Conservation (phyloP, 768 basidiomycete species). For the Gloeopeniophorella convolvens region DNA sequence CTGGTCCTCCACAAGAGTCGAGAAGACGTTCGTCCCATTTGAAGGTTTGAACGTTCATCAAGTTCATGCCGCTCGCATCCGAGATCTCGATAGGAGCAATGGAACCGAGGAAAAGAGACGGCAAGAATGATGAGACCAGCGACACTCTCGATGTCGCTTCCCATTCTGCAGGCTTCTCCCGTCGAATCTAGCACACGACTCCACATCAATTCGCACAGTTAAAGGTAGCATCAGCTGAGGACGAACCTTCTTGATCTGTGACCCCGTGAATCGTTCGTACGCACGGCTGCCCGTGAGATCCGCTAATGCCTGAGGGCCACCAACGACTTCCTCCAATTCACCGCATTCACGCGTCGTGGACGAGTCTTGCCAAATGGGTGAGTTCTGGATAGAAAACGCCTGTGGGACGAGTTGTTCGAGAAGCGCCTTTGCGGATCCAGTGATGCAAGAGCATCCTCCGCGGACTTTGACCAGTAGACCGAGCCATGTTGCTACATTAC, state of each 20-base stretch:
- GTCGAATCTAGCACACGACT: slow-evolving; percentile 42
- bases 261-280: slow-evolving; percentile 84
- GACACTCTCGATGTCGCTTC: slow-evolving; percentile 60
- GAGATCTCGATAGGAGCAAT: slow-evolving; percentile 81
- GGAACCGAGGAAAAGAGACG: slow-evolving; percentile 72
- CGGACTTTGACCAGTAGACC: slow-evolving; percentile 68
- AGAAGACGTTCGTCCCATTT: slow-evolving; percentile 70
- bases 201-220: background rate
- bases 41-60: slow-evolving; percentile 69
- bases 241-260: slow-evolving; percentile 71
- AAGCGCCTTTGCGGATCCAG: slow-evolving; percentile 49
- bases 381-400: slow-evolving; percentile 61
- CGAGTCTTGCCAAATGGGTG: slow-evolving; percentile 91
- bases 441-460: slow-evolving; percentile 43
- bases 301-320: slow-evolving; percentile 65
- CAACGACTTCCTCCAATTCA: slow-evolving; percentile 57
- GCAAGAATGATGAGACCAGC: slow-evolving; percentile 76
- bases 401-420: slow-evolving; percentile 50
- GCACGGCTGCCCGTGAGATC: slow-evolving; percentile 77
- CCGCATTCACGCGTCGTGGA: slow-evolving; percentile 73
- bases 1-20: slow-evolving; percentile 60
- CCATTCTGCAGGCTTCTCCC: slow-evolving; percentile 47
- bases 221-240: background rate
- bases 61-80: slow-evolving; percentile 88
- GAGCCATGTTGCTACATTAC: slow-evolving; percentile 72